Percentiles rank a stretch among this genome's conserved stretches.
phyloP scores from a whole-genome alignment of 2,329 filamentous ascomycete species.

The Alternaria alternata region DNA sequence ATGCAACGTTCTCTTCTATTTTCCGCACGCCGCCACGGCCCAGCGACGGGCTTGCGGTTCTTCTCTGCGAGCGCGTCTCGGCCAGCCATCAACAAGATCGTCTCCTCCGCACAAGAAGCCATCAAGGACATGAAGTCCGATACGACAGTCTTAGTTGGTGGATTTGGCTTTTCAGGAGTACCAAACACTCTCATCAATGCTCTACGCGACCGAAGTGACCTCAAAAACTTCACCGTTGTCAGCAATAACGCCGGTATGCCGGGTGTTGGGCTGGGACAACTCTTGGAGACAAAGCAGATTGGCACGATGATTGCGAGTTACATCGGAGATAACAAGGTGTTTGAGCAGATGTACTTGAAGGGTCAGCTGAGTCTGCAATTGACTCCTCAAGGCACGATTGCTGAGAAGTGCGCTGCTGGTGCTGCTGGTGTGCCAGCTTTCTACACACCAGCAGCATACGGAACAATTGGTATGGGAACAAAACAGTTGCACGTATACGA shows the following conservation, averaged over 20 bases:
- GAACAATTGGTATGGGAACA: constrained; percentile 60
- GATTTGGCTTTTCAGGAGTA: constrained; percentile 52
- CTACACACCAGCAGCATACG: constrained; percentile 75
- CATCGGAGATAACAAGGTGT: constrained; percentile 77
- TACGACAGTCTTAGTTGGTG: constrained; percentile 49
- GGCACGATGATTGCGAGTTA: constrained; percentile 77
- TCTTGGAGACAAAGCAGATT: constrained; percentile 74
- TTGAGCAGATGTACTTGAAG: constrained; percentile 77
- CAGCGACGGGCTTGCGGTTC: constrained; percentile 39
- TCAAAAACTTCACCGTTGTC: constrained; percentile 70
- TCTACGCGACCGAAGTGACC: constrained; percentile 46
- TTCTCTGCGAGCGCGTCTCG: constrained; percentile 46
- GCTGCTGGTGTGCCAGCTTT: constrained; percentile 83
- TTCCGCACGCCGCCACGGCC: constrained; percentile 42
- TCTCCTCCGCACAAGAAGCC: constrained; percentile 49
- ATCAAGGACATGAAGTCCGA: constrained; percentile 51
- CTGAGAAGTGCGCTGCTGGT: constrained; percentile 74
- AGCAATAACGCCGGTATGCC: constrained; percentile 82
- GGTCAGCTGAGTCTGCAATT: constrained; percentile 79
- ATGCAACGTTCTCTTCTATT: constrained; percentile 49
- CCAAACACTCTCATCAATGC: constrained; percentile 52
- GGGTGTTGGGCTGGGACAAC: constrained; percentile 72
- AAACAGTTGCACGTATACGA: background rate
- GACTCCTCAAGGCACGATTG: constrained; percentile 78
- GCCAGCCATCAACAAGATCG: constrained; percentile 51